A percentile compares a stretch with the other conserved stretches of the same genome.
Conservation (phyloP, 2,329 filamentous ascomycete genomes). For the Phialophora tarda region DNA sequence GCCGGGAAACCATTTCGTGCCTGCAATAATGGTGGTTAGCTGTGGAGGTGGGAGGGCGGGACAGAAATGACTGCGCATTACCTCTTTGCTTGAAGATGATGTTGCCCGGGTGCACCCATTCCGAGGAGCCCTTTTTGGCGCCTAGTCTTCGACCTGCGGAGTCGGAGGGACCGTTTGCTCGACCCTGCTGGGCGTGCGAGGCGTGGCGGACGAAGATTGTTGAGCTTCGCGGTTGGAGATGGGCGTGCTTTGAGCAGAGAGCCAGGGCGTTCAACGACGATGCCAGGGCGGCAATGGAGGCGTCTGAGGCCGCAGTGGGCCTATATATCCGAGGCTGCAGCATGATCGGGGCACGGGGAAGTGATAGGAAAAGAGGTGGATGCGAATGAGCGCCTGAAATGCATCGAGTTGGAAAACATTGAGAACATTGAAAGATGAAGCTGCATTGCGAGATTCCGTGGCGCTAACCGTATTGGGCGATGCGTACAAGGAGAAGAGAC, state of each 20-base stretch:
- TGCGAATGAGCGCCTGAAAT: not conserved
- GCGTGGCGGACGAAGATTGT: slow-evolving; percentile 60
- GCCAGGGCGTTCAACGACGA: slow-evolving; percentile 41
- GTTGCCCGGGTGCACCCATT: slow-evolving; percentile 93
- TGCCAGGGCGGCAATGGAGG: slow-evolving; percentile 44
- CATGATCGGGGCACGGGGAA: slow-evolving; percentile 41
- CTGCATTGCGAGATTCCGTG: not conserved
- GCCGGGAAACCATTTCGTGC: slow-evolving; percentile 91
- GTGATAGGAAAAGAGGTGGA: not conserved
- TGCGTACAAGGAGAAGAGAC: not conserved
- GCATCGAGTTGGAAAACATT: not conserved
- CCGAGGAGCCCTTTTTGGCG: slow-evolving; percentile 89
- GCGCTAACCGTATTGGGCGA: not conserved
- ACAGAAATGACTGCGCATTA: slow-evolving; percentile 10
- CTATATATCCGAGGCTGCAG: slow-evolving; percentile 51
- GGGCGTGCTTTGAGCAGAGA: slow-evolving; percentile 43
- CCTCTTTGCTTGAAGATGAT: slow-evolving; percentile 93
- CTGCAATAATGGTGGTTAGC: slow-evolving; percentile 45
- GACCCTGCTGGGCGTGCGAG: slow-evolving; percentile 68
- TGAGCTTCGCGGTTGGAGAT: slow-evolving; percentile 41
- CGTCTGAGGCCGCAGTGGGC: slow-evolving; percentile 49
- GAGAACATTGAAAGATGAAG: not conserved
- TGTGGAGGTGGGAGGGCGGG: not conserved
- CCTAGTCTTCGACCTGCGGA: slow-evolving; percentile 85
- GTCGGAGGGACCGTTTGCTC: slow-evolving; percentile 72